A percentile compares a stretch with the other conserved stretches of the same genome.
Conservation (phyloP, 2,329 filamentous ascomycete genomes). For the Cercospora sojina region DNA sequence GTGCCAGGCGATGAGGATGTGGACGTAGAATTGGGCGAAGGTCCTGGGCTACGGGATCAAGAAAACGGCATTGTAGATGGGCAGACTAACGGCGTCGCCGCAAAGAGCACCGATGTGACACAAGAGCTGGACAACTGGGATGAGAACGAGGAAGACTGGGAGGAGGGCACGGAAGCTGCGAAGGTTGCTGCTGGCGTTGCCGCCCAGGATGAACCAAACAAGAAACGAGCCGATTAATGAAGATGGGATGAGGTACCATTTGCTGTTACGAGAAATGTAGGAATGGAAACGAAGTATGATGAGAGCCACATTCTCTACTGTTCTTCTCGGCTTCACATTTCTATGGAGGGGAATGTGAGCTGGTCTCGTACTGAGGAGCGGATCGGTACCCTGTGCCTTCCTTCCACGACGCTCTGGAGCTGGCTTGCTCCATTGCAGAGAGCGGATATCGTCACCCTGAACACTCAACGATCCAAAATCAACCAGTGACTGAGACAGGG, state of each 20-base stretch:
- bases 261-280: slow-evolving; percentile 14
- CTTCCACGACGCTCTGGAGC: neutral
- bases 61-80: slow-evolving; percentile 35
- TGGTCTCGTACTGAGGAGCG: neutral
- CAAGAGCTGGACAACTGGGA: slow-evolving; percentile 93
- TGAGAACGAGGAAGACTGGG: slow-evolving; percentile 74
- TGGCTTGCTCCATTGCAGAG: neutral
- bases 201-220: slow-evolving; percentile 36
- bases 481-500: neutral
- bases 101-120: slow-evolving; percentile 65
- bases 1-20: slow-evolving; percentile 62
- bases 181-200: slow-evolving; percentile 27
- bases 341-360: neutral
- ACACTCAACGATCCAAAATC: neutral
- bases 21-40: slow-evolving; percentile 76
- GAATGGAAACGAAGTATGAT: neutral
- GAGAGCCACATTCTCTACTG: neutral
- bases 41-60: slow-evolving; percentile 38
- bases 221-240: slow-evolving; percentile 46
- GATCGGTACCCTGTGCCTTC: neutral
- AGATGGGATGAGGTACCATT: slow-evolving; percentile 11
- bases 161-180: slow-evolving; percentile 50
- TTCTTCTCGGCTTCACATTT: neutral
- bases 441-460: neutral
- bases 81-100: slow-evolving; percentile 36